phyloP scores from a whole-genome alignment of 164 flowering plant species.

The Magnolia officinalis region DNA sequence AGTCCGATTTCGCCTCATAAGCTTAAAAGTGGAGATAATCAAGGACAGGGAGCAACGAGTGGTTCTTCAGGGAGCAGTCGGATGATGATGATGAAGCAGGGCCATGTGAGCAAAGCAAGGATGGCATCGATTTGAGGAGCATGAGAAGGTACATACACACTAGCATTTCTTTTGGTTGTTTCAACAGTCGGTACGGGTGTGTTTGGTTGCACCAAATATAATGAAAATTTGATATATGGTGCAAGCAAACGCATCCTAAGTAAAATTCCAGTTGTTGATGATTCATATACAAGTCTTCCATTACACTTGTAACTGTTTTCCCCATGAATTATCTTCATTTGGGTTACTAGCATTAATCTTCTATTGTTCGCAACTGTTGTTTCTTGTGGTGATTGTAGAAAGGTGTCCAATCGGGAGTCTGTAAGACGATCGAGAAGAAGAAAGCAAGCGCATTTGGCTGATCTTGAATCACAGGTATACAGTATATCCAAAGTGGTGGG shows the following conservation, averaged over 20 bases:
- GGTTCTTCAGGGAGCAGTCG: conserved; percentile 57
- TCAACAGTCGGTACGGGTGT: no score
- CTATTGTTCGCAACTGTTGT: not conserved
- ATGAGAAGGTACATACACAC: conserved; percentile 45
- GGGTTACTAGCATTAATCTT: not conserved
- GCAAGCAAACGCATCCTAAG: no score
- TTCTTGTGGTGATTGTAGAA: conserved; percentile 35
- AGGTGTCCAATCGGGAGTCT: conserved; percentile 75
- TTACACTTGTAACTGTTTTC: not conserved
- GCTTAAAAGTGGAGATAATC: conserved; percentile 31
- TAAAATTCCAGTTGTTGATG: no score
- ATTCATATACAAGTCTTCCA: no score
- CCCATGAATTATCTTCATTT: not conserved
- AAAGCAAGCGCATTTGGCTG: conserved; percentile 70
- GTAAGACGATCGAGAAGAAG: conserved; percentile 82
- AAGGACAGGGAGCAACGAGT: conserved; percentile 38
- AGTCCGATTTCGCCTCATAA: conserved; percentile 51
- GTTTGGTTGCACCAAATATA: no score
- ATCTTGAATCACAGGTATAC: conserved; percentile 66
- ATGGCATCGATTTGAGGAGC: conserved; percentile 39
- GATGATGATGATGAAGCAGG: conserved; percentile 79
- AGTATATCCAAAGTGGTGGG: not conserved
- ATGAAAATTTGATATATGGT: no score
- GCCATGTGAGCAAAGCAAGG: conserved; percentile 53
- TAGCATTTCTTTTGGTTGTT: not conserved